phyloP scores from a whole-genome alignment of 2,329 filamentous ascomycete genomes.

The Diaporthe batatas region DNA sequence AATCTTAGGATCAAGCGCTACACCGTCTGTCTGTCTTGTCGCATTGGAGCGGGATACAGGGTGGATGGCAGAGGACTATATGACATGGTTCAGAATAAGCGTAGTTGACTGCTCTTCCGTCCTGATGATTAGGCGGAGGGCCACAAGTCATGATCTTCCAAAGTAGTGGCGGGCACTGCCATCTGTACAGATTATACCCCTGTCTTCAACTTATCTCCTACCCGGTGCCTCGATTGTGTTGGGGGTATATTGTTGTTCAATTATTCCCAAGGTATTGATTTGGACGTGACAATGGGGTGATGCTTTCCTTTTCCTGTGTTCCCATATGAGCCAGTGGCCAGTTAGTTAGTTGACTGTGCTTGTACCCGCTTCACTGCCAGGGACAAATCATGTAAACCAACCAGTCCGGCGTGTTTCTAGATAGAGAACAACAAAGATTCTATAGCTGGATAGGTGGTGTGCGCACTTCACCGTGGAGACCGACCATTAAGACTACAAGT shows the following conservation, averaged over 20 bases:
- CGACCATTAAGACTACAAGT: too few species aligned
- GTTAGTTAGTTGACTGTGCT: too few species aligned
- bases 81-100: background rate
- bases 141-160: background rate
- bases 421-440: too few species aligned
- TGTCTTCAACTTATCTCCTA: background rate
- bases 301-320: background rate
- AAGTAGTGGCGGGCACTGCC: background rate
- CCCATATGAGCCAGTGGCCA: too few species aligned
- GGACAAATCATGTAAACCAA: background rate
- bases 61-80: background rate
- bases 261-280: background rate
- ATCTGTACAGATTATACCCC: conserved; percentile 11
- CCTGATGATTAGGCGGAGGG: background rate
- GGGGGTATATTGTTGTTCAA: background rate
- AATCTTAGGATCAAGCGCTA: too few species aligned
- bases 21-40: background rate
- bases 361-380: background rate
- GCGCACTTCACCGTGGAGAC: background rate
- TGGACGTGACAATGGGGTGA: too few species aligned
- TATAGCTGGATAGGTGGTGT: background rate
- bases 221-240: background rate
- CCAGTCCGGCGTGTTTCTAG: background rate
- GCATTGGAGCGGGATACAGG: background rate
- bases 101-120: background rate